Conservation (phyloP, 768 basidiomycete species). For the Psilocybe tampanensis region DNA sequence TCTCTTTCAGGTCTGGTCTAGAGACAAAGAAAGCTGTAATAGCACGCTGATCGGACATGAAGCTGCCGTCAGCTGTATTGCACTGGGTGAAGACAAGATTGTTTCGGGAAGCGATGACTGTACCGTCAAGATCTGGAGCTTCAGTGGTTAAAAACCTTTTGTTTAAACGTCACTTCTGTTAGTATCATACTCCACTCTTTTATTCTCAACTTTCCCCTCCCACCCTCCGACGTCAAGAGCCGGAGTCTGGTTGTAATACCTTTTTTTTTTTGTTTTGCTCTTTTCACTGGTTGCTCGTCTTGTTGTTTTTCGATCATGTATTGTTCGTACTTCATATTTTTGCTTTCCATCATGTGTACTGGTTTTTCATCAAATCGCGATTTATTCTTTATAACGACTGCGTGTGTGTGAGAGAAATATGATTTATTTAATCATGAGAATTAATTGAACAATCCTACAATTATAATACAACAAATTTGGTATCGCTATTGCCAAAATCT, state of each 20-base stretch:
- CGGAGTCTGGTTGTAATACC: not conserved
- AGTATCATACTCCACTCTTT: constrained; percentile 4
- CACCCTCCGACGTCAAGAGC: not conserved
- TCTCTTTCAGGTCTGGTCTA: constrained; percentile 96
- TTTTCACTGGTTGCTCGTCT: not conserved
- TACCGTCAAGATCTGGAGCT: constrained; percentile 84
- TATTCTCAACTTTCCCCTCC: not conserved
- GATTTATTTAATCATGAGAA: too few relatives aligned
- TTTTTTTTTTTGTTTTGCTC: constrained; percentile 1
- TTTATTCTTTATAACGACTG: too few relatives aligned
- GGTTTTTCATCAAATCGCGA: not conserved
- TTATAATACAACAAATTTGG: not conserved
- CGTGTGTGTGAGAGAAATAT: too few relatives aligned
- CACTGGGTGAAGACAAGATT: constrained; percentile 92
- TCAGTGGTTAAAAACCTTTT: constrained; percentile 40
- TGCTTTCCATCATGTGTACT: not conserved
- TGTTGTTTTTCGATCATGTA: not conserved
- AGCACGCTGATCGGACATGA: constrained; percentile 93
- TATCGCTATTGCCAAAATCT: not conserved
- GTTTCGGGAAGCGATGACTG: constrained; percentile 96
- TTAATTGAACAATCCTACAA: not conserved
- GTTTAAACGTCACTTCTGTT: constrained; percentile 6
- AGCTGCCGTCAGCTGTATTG: constrained; percentile 90
- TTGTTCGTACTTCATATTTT: not conserved
- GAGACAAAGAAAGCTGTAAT: constrained; percentile 84